Evolutionary conservation across 2,329 filamentous ascomycete genomes (phyloP), one percentile per base, ranked within the genome.

Genomic region (Exophiala sp.): DNA sequence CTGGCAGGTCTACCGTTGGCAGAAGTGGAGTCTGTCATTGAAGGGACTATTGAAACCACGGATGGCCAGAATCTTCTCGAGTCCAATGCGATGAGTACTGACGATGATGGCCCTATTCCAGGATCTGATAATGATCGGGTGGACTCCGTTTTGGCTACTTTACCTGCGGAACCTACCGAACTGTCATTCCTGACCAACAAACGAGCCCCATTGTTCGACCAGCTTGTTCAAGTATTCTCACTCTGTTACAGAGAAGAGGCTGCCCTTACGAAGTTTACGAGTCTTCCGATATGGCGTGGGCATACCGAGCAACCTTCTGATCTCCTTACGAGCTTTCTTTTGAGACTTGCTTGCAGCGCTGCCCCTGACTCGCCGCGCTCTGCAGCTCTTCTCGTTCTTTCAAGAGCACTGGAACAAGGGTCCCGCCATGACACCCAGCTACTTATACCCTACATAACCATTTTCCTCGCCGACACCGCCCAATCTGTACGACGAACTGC

Each of bases 401-500:
- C 44, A 1, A 39, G 45, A 22, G 29, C 38, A 3, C 14, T 95
- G 42, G 80, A 82, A 34, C 75, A 81, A 62, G 77, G 81, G 11
- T 21, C 65, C 88, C 14, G 56, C 52, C 38, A 78, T 6, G 86
- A 95, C 64, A 75, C 90, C 42, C 91, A 97, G 64, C 79, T 81
- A 9, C 66, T 96, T 14, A 64, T 95, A n/a, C 91, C 91, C 2
- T 96, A 95, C 68, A 73, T 84, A 24, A 70, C 96, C 39, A 74
- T 78, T 30, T 86, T 85, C 18, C 76, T 97, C 14, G 75, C 80
- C 19, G 91, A 97, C 65, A 70, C 81, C 3, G 86, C 86, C 1
- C 82, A 83, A 55, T 81, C 81, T 55, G 84, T 95, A 35, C 84
- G 90, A 38, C 81, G 82, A 55, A 82, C 87, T 43, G 86, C 89